phyloP scores from a whole-genome alignment of 1,284 basidiomycete species.

The Agaricales sp. region DNA sequence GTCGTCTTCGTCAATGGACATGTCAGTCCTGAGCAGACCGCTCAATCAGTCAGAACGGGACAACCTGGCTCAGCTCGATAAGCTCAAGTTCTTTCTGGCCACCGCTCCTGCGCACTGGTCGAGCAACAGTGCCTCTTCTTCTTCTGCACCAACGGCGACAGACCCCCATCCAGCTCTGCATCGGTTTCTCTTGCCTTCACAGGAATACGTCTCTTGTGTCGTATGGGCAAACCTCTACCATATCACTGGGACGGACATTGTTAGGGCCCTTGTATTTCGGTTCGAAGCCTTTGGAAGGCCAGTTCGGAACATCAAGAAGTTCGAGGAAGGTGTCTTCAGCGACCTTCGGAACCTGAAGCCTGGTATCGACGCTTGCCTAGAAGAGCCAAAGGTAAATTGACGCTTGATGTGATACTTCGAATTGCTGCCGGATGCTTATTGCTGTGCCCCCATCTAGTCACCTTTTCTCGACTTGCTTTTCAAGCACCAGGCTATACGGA shows the following conservation, averaged over 20 bases:
- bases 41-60: constrained; percentile 56
- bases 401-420: constrained; percentile 6
- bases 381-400: constrained; percentile 77
- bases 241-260: constrained; percentile 86
- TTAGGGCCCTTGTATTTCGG: constrained; percentile 80
- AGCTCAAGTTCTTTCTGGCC: constrained; percentile 80
- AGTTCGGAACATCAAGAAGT: constrained; percentile 80
- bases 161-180: constrained; percentile 63
- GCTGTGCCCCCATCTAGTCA: constrained; percentile 36
- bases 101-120: constrained; percentile 71
- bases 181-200: constrained; percentile 73
- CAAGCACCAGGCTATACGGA: constrained; percentile 91
- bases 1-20: constrained; percentile 20
- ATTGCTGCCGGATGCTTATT: constrained; percentile 8
- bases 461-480: constrained; percentile 87
- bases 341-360: constrained; percentile 88
- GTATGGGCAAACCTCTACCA: constrained; percentile 85
- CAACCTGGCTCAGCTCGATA: constrained; percentile 58
- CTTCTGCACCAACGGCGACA: constrained; percentile 18
- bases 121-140: constrained; percentile 9
- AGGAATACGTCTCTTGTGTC: constrained; percentile 84
- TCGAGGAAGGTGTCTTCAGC: constrained; percentile 88
- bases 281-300: constrained; percentile 84
- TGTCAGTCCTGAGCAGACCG: constrained; percentile 36
- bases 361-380: constrained; percentile 79